Evolutionary conservation across 75 land plant species (phyloP).

Genomic region (Sequoia sempervirens): DNA sequence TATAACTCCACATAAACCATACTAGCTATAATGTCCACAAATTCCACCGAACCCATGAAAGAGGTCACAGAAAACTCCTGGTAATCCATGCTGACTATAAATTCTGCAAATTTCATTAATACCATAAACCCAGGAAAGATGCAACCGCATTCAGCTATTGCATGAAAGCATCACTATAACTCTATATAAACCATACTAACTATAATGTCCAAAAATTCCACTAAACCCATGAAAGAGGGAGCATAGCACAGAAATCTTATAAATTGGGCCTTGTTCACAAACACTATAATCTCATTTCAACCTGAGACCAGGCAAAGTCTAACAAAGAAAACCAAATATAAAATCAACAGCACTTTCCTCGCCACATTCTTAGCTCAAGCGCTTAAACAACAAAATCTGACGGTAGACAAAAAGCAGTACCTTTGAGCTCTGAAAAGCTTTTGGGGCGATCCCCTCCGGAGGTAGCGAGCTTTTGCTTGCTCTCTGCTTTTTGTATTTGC

Average conservation of each 20-base stretch:
- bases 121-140: no score
- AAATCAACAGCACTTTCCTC: neutral
- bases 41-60: no score
- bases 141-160: no score
- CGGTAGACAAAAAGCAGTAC: neutral
- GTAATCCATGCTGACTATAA: no score
- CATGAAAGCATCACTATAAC: neutral
- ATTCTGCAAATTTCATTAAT: no score
- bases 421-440: neutral
- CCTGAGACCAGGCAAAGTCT: neutral
- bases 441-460: neutral
- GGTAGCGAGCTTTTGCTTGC: neutral
- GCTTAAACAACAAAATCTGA: no score
- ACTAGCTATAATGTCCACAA: neutral
- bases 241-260: neutral
- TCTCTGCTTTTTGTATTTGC: neutral
- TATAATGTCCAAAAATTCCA: neutral
- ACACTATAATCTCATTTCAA: neutral
- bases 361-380: no score
- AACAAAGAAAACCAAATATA: neutral
- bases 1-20: neutral
- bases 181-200: neutral
- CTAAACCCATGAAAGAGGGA: neutral
- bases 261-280: neutral
- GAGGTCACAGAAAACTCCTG: no score